Evolutionary conservation across 129 eudicot species (phyloP), one percentile per base, ranked within the genome.

Genomic region (Centella asiatica): DNA sequence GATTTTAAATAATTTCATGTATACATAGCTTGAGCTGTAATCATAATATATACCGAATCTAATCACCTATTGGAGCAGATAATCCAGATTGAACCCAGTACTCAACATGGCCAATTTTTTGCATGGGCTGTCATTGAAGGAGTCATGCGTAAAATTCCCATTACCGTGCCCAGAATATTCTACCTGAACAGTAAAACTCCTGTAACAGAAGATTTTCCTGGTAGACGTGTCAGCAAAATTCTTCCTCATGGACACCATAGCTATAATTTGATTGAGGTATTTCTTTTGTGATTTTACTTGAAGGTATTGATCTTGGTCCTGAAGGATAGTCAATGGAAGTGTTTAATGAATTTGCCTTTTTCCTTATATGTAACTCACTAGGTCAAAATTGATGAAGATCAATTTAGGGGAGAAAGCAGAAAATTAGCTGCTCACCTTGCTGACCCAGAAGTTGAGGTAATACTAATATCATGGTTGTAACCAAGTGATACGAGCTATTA

Each of bases 371-470:
- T 53, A 0, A 44, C 26, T 67, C 34, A 18, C 44, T 57, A 93
- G 99, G 96, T 93, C 53, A 70, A 65, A 23, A 83, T 82, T 66
- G 89, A 88, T 72, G 99, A 93, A 84, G 86, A 82, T 58, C 87
- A 87, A 60, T 93, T 85, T 74, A 80, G 74, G 73, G 65, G 70
- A 57, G 99, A 85, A 72, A 88, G 89, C 81, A 85, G 75, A 70
- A 93, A 85, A 74, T 81, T 93, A 56, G 86, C 79, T 56, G 95
- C 96, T 74, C 96, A 87, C 76, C 84, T 93, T 70, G 96, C 99
- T 48, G 96, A 93, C 77, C 99, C 99, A 40, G 99, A 93, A 73
- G 95, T 93, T 63, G 99, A 93, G 95, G 99, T 93, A 49, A 34
- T 81, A 73, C 65, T 60, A 36, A 17, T 1, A 7, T 25, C 4